These are phyloP conservation scores for Kodamaea lidongshanica DNA, from an alignment of 805 yeast species.

Conservation along the genomic window DNA sequence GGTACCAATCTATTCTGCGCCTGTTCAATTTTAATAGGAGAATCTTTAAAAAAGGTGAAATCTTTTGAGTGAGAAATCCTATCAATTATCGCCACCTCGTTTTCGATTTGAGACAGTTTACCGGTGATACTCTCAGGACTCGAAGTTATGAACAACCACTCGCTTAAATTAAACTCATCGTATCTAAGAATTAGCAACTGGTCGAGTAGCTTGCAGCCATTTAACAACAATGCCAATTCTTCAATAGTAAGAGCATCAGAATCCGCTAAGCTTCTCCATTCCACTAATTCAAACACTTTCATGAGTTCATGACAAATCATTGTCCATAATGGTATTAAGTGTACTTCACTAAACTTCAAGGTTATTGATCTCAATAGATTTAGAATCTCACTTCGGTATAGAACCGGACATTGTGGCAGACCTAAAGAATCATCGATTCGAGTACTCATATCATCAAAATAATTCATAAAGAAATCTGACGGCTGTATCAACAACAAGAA, in stretches of 20 bases:
- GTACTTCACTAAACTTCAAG: constrained; percentile 55
- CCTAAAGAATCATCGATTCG: constrained; percentile 28
- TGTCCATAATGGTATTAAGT: constrained; percentile 67
- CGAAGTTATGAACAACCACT: constrained; percentile 82
- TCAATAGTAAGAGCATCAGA: constrained; percentile 24
- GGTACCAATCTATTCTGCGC: constrained; percentile 34
- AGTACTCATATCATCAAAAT: constrained; percentile 42
- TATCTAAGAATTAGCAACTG: constrained; percentile 57
- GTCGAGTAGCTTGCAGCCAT: constrained; percentile 76
- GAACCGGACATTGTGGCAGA: constrained; percentile 24
- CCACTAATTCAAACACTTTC: constrained; percentile 38
- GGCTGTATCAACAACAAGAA: constrained; percentile 61
- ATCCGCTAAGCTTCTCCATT: constrained; percentile 20
- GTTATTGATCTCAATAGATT: constrained; percentile 59
- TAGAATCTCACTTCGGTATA: constrained; percentile 41
- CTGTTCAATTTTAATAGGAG: constrained; percentile 33
- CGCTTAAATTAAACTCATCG: constrained; percentile 72
- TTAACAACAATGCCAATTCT: constrained; percentile 40
- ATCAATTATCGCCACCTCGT: constrained; percentile 41
- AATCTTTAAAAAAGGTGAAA: constrained; percentile 25
- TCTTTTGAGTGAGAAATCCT: constrained; percentile 33
- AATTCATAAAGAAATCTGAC: constrained; percentile 47
- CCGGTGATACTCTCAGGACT: constrained; percentile 53
- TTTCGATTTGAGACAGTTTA: neutral
- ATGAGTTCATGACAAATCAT: constrained; percentile 57